A percentile compares a stretch with the other conserved stretches of the same genome.
Evolutionary conservation across 352 stramenopile genomes (phyloP).

Genomic region (Peronospora belbahrii): DNA sequence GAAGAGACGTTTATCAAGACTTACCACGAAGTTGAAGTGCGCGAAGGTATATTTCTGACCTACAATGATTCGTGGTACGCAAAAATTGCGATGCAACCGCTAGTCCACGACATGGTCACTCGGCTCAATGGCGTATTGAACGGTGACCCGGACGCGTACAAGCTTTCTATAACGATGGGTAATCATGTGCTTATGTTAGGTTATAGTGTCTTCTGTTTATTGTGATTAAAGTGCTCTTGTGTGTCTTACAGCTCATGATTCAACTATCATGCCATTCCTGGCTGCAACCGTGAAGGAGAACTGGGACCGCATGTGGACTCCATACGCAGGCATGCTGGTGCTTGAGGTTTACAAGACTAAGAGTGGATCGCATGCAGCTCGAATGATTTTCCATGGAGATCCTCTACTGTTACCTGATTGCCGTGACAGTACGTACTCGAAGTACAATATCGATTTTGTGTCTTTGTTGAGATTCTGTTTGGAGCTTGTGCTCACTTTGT

Average conservation of each 20-base stretch:
- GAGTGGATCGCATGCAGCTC: slow-evolving; percentile 38
- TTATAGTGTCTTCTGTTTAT: neutral
- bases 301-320: slow-evolving; percentile 79
- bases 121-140: slow-evolving; percentile 47
- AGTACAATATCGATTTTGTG: neutral
- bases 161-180: slow-evolving; percentile 78
- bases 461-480: neutral
- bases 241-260: slow-evolving; percentile 51
- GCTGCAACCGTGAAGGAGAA: slow-evolving; percentile 59
- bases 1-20: slow-evolving; percentile 70
- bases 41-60: slow-evolving; percentile 49
- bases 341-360: slow-evolving; percentile 82
- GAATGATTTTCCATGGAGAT: slow-evolving; percentile 72
- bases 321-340: slow-evolving; percentile 67
- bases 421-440: slow-evolving; percentile 41
- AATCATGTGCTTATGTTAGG: neutral
- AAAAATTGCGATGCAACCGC: slow-evolving; percentile 82
- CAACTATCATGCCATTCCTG: slow-evolving; percentile 82
- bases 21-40: slow-evolving; percentile 67
- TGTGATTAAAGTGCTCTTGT: neutral
- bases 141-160: slow-evolving; percentile 29
- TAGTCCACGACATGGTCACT: slow-evolving; percentile 60
- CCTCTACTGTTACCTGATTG: slow-evolving; percentile 64
- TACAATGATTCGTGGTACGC: slow-evolving; percentile 79
- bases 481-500: slow-evolving; percentile 3